phyloP scores from a whole-genome alignment of 169 alveolate species.

The Eimeria acervulina region DNA sequence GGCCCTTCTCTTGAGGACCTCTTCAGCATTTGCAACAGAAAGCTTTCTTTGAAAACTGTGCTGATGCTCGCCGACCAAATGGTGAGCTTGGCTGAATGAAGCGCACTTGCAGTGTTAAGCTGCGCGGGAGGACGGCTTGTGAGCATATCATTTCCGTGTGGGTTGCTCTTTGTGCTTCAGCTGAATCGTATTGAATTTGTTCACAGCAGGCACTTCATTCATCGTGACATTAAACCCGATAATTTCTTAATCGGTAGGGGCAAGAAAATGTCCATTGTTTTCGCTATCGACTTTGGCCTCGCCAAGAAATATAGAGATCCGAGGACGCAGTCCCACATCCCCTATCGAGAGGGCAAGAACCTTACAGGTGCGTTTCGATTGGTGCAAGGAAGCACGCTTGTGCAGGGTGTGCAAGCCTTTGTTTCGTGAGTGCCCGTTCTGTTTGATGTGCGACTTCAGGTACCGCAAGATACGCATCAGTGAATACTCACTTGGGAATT shows the following conservation, averaged over 20 bases:
- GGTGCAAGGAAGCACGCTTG: neutral
- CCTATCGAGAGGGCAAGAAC: slow-evolving; percentile 98
- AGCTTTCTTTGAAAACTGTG: slow-evolving; percentile 94
- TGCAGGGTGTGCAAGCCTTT: neutral
- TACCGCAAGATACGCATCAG: slow-evolving; percentile 99
- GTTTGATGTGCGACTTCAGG: slow-evolving; percentile 88
- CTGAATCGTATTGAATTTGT: slow-evolving; percentile 96
- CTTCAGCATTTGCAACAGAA: slow-evolving; percentile 96
- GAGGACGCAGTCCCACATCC: slow-evolving; percentile 98
- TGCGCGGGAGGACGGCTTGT: neutral
- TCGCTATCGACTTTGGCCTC: slow-evolving; percentile 97
- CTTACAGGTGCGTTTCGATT: slow-evolving; percentile 94
- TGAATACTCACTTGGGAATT: slow-evolving; percentile 99
- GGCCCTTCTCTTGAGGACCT: slow-evolving; percentile 99
- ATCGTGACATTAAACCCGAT: slow-evolving; percentile 99
- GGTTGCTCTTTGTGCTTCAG: slow-evolving; percentile 80
- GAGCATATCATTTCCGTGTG: neutral
- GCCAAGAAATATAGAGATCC: slow-evolving; percentile 98
- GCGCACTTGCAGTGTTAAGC: neutral
- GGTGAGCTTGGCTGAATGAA: slow-evolving; percentile 79
- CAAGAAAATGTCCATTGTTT: slow-evolving; percentile 92
- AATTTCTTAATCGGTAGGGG: slow-evolving; percentile 96
- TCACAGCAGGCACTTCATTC: slow-evolving; percentile 97
- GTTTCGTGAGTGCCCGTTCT: neutral
- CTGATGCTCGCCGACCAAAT: slow-evolving; percentile 91